Evolutionary conservation across 1,139 yeast species (phyloP), one percentile per base, ranked within the genome.

Genomic region (Geotrichum aggregatum): DNA sequence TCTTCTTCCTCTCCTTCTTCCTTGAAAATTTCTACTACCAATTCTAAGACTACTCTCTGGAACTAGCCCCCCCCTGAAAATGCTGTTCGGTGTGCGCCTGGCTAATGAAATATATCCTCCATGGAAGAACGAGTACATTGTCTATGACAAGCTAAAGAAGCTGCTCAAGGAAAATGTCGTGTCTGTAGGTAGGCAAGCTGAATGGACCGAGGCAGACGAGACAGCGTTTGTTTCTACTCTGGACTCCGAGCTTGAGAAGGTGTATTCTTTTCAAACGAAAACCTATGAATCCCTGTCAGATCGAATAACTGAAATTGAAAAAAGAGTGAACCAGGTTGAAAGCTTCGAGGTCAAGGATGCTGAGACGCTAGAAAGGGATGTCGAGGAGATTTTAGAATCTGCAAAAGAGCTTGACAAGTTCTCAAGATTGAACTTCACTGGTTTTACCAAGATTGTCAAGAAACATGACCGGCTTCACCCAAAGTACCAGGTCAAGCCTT

Each of bases 381-480:
- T 92, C 63, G 98, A 92, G 64, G 82, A 81, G 56, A 73, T 84
- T 47, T 75, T 92, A 56, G 78, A 82, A 19, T 76, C 80, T 60
- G 88, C 98, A 13, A 88, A 86, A 61, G 92, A 88, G 65, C 76
- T 92, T 64, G 97, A 91, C 66, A 87, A 82, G 64, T 92, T 92
- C 71, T 85, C 94, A 50, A 78, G 98, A 64, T 72, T 91, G 61
- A 92, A 92, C 70, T 92, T 84, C 72, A 91, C 98, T 21, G 98
- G 98, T 2, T 92, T 92, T 71, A 79, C 83, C 64, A 92, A 92
- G 68, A 87, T 92, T 62, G 97, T 91, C 60, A 91, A 92, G 74
- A 92, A 91, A 70, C 98, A 92, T 66, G 98, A 92, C 71, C 80
- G 97, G 54, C 71, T 91, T 59, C 97, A 91, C 67, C 79, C 89